Evolutionary conservation across 768 basidiomycete genomes (phyloP).

Genomic region (Pleurotus giganteus): DNA sequence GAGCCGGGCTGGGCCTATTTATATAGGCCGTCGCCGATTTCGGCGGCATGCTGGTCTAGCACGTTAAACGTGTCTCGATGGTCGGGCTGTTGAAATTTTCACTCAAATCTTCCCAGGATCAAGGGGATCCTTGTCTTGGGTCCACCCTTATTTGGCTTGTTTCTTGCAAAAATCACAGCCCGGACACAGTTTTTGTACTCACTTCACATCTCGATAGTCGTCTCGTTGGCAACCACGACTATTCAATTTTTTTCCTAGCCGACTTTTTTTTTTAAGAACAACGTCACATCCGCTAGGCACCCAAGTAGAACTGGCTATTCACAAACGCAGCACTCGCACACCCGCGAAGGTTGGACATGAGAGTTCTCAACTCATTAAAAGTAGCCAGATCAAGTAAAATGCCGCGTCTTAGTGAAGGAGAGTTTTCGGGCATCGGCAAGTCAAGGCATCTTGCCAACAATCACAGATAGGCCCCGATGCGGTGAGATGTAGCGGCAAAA

Average conservation of each 20-base stretch:
- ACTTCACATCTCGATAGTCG: background rate
- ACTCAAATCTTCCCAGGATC: conserved; percentile 8
- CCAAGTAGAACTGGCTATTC: background rate
- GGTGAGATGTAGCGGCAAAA: no score
- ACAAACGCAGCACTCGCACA: background rate
- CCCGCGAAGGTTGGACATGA: no score
- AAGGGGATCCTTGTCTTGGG: conserved; percentile 6
- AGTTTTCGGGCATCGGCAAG: no score
- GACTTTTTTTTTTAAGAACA: background rate
- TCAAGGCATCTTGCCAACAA: no score
- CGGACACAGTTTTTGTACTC: background rate
- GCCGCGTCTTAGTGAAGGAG: no score
- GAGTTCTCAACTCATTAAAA: no score
- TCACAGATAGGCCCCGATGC: no score
- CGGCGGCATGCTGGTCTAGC: conserved; percentile 11
- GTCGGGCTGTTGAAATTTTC: conserved; percentile 11
- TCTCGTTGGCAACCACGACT: conserved; percentile 8
- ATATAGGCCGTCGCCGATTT: conserved; percentile 11
- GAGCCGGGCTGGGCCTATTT: conserved; percentile 8
- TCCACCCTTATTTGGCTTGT: background rate
- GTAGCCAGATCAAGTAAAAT: no score
- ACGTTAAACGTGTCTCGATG: conserved; percentile 12
- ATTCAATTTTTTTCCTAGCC: conserved; percentile 1
- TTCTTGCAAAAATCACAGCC: background rate
- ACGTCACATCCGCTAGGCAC: conserved; percentile 9